These are phyloP conservation scores for Quercus wislizeni DNA, from an alignment of 306 rosid species.

Conservation along the genomic window DNA sequence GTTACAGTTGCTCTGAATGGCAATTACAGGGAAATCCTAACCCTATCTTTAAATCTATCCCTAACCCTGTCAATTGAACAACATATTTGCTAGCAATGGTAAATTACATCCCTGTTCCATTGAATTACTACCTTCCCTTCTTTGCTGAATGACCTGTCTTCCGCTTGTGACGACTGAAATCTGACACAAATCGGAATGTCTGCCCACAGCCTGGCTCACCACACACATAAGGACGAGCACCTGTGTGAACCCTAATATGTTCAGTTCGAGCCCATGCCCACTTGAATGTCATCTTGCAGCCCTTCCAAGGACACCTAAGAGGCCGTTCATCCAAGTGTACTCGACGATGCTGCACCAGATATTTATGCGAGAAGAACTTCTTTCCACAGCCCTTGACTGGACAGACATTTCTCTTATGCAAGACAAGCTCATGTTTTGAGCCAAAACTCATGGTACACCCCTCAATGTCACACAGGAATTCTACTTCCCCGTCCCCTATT, in stretches of 20 bases:
- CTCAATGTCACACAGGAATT: constrained; percentile 76
- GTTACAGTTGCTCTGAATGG: constrained; percentile 47
- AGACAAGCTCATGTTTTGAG: constrained; percentile 65
- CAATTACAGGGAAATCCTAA: constrained; percentile 74
- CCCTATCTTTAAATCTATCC: constrained; percentile 52
- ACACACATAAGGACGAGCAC: constrained; percentile 90
- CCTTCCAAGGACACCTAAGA: constrained; percentile 96
- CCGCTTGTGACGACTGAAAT: constrained; percentile 98
- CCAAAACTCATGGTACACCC: constrained; percentile 90
- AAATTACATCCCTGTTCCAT: constrained; percentile 34
- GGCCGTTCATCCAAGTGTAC: constrained; percentile 96
- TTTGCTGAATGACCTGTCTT: constrained; percentile 91
- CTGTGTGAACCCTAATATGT: constrained; percentile 96
- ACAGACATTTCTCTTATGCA: constrained; percentile 81
- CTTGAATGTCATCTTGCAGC: constrained; percentile 99
- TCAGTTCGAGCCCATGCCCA: constrained; percentile 99
- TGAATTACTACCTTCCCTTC: constrained; percentile 51
- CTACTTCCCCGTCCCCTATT: constrained; percentile 53
- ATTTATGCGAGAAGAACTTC: constrained; percentile 95
- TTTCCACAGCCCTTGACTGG: constrained; percentile 99
- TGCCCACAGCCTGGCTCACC: constrained; percentile 87
- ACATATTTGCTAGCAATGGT: constrained; percentile 48
- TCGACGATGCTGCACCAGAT: constrained; percentile 95
- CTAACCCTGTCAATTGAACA: constrained; percentile 62
- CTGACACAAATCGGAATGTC: constrained; percentile 95